Conservation (phyloP, 495 filamentous ascomycete genomes). For the Podospora appendiculata region DNA sequence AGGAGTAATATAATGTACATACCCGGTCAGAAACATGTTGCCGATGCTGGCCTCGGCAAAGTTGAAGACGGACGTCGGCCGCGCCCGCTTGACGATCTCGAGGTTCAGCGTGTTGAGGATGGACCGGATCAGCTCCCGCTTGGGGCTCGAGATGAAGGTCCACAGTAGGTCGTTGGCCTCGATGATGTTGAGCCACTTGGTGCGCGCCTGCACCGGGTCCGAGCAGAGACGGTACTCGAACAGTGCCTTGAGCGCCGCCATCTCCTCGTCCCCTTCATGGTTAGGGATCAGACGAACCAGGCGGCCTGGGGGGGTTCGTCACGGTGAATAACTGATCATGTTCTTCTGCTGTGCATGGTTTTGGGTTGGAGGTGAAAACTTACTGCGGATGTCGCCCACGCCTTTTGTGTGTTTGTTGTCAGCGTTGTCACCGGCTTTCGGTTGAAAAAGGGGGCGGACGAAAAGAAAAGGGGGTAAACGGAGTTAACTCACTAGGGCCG, state of each 20-base stretch:
- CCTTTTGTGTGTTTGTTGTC: slow-evolving; percentile 34
- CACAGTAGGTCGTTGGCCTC: slow-evolving; percentile 72
- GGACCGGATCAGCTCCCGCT: slow-evolving; percentile 85
- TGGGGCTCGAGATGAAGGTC: slow-evolving; percentile 67
- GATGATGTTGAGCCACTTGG: slow-evolving; percentile 86
- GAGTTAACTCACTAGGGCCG: slow-evolving; percentile 51
- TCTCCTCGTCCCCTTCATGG: slow-evolving; percentile 49
- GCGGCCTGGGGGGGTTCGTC: slow-evolving; percentile 37
- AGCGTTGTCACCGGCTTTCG: neutral
- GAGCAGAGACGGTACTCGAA: slow-evolving; percentile 79
- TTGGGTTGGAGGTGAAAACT: slow-evolving; percentile 17
- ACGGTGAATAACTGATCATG: too few species aligned
- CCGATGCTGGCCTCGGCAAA: slow-evolving; percentile 86
- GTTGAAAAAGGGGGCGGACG: neutral
- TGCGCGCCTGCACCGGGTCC: slow-evolving; percentile 41
- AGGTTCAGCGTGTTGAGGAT: slow-evolving; percentile 82
- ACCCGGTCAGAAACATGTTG: slow-evolving; percentile 82
- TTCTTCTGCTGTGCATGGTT: too few species aligned
- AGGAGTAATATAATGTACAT: slow-evolving; percentile 3
- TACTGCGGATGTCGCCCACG: slow-evolving; percentile 87
- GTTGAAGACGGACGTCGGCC: slow-evolving; percentile 74
- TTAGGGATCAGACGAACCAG: slow-evolving; percentile 84
- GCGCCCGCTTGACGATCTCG: slow-evolving; percentile 80
- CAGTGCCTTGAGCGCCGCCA: slow-evolving; percentile 62
- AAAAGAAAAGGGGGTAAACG: neutral